phyloP scores from a whole-genome alignment of 257 asterid species.

The Osmanthus fragrans region DNA sequence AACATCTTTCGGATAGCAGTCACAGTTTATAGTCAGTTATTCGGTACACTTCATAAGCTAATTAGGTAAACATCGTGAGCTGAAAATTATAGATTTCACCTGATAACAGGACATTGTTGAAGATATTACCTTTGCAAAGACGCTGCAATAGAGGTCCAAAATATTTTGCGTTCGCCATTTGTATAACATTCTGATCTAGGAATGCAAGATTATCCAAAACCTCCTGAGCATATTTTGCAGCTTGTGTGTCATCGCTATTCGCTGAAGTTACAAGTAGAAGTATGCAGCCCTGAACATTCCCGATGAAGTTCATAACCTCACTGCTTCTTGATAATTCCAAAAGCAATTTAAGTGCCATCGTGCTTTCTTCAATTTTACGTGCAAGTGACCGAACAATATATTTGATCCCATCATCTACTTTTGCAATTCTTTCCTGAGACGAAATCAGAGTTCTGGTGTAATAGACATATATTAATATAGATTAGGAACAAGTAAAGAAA shows the following conservation, averaged over 20 bases:
- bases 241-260: constrained; percentile 41
- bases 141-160: constrained; percentile 38
- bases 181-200: constrained; percentile 40
- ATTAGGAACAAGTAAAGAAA: not conserved
- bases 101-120: not conserved
- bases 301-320: constrained; percentile 30
- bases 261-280: constrained; percentile 47
- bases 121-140: constrained; percentile 41
- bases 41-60: not conserved
- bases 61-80: not conserved
- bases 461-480: not conserved
- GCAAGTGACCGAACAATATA: constrained; percentile 48
- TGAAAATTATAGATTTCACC: not conserved
- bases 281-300: constrained; percentile 48
- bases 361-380: constrained; percentile 47
- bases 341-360: constrained; percentile 41
- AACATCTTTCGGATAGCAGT: not conserved
- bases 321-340: constrained; percentile 39
- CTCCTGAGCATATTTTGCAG: constrained; percentile 35
- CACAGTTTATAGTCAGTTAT: not conserved
- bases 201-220: constrained; percentile 38
- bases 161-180: constrained; percentile 48
- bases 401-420: constrained; percentile 30
- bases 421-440: constrained; percentile 44
- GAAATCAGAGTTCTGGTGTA: constrained; percentile 7